Base-by-base conservation (phyloP, 345 rosid species). In the Hypericum androsaemum region DNA sequence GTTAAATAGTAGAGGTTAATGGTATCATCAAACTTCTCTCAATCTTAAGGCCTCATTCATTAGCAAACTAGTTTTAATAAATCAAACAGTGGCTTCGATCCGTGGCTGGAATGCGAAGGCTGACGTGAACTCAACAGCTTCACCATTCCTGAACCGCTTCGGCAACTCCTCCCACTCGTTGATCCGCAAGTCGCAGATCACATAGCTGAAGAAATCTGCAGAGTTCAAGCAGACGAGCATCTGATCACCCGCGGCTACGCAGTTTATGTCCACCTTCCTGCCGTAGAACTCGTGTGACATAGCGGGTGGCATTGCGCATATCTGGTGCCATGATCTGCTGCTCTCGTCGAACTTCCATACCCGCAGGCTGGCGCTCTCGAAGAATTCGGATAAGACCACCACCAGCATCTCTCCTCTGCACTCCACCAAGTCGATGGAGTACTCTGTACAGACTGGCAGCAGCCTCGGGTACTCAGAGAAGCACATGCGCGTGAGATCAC, bases 51-150 rank as follows among this genome's bases (percentile, higher is more conserved):
- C n/a, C n/a, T n/a, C n/a, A n/a, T n/a, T n/a, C n/a, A n/a, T n/a
- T n/a, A n/a, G n/a, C n/a, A n/a, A n/a, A n/a, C n/a, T n/a, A 22
- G 32, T 22, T 22, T 22, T 1, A 22, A 22, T 4, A 22, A n/a
- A 22, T 80, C 68, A 82, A 10, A 75, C 77, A 52, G 74, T 62
- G 42, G 80, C 82, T 62, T 83, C 96, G 8, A 84, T 82, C 67
- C 96, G 68, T 17, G 97, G 95, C 76, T 89, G 84, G 41, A 89
- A 83, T 1, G 88, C 78, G 53, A 83, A 78, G 41, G 97, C 89
- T 22, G 94, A 81, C 72, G 74, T 75, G 62, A 86, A 83, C 64
- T 80, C 95, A 40, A 72, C 57, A 39, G 77, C 63, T 68, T 83
- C 84, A 53, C 81, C 89, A 50, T 67, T 68, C 53, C 50, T 64